Evolutionary conservation across 1,284 basidiomycete species (phyloP), one percentile per base, ranked within the genome.

Genomic region (Irpex sp.): DNA sequence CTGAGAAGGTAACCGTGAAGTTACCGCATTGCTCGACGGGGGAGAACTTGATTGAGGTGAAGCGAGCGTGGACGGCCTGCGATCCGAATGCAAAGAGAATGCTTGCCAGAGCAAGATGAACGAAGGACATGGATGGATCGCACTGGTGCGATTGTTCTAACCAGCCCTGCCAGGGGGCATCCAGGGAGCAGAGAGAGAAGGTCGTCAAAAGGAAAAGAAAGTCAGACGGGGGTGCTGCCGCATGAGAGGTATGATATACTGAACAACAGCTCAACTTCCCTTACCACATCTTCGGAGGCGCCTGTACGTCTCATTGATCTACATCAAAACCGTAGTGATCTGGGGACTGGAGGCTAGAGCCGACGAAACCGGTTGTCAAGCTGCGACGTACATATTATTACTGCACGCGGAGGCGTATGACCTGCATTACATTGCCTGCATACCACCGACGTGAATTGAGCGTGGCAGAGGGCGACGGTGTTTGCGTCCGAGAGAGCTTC

Each of bases 21-120:
- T 78, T 76, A 65, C 79, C 80, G 75, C 86, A 88, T 71, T 89
- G 84, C 61, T 77, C 71, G 66, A 85, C 80, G 55, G 76, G 65
- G 43, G 83, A 81, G 65, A 85, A 80, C 13, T 76, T 72, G 72
- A 87, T 79, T 63, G 78, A 74, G 64, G 73, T 69, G 63, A 76
- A 76, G 62, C 63, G 54, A 26, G 78, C 77, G 67, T 78, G 75
- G 68, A 80, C 83, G 74, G 74, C 79, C 77, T 77, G 81, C 76
- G 81, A 78, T 71, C 76, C 77, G 56, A 80, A 68, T 57, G 74
- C 74, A 64, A 83, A 68, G 62, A 78, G 63, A 69, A 69, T 75
- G 71, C 57, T 53, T 46, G 79, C 70, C 68, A 80, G 68, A 67
- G 70, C 70, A 71, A 78, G 69, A 67, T 59, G 65, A 62, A 66